Conservation (phyloP, 2,329 filamentous ascomycete genomes). For the Neocucurbitaria cava region DNA sequence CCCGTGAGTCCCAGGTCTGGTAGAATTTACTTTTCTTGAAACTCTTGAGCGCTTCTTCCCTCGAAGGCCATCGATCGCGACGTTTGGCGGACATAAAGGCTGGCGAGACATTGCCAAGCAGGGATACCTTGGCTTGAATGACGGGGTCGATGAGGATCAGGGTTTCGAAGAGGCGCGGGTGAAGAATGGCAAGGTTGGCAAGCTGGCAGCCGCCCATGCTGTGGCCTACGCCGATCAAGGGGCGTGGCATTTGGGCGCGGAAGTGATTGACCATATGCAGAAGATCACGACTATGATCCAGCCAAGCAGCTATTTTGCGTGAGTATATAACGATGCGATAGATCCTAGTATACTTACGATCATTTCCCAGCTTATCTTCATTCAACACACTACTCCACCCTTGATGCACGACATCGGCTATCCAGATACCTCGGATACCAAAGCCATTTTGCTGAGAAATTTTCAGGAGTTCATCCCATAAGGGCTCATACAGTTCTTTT, state of each 20-base stretch:
- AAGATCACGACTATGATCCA: conserved; percentile 84
- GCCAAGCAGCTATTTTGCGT: conserved; percentile 72
- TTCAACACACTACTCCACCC: conserved; percentile 81
- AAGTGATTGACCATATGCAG: conserved; percentile 86
- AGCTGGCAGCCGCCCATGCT: conserved; percentile 84
- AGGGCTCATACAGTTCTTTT: conserved; percentile 93
- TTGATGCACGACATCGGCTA: conserved; percentile 87
- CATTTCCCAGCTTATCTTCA: conserved; percentile 77
- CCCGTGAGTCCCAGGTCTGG: conserved; percentile 79
- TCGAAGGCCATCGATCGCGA: conserved; percentile 82
- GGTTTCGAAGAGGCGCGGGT: conserved; percentile 79
- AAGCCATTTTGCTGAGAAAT: conserved; percentile 66
- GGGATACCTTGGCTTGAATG: conserved; percentile 62
- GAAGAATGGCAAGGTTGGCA: conserved; percentile 73
- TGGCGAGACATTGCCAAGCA: conserved; percentile 50
- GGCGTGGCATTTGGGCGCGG: conserved; percentile 78
- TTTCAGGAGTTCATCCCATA: conserved; percentile 82
- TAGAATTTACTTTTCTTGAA: conserved; percentile 80
- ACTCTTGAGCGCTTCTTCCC: conserved; percentile 68
- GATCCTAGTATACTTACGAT: conserved; percentile 67
- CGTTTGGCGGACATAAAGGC: conserved; percentile 72
- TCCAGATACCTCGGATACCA: conserved; percentile 83
- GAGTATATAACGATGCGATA: not conserved
- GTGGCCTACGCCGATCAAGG: conserved; percentile 84
- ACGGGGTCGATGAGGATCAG: conserved; percentile 87